Conservation (phyloP, 306 rosid species). For the Mucuna pruriens region DNA sequence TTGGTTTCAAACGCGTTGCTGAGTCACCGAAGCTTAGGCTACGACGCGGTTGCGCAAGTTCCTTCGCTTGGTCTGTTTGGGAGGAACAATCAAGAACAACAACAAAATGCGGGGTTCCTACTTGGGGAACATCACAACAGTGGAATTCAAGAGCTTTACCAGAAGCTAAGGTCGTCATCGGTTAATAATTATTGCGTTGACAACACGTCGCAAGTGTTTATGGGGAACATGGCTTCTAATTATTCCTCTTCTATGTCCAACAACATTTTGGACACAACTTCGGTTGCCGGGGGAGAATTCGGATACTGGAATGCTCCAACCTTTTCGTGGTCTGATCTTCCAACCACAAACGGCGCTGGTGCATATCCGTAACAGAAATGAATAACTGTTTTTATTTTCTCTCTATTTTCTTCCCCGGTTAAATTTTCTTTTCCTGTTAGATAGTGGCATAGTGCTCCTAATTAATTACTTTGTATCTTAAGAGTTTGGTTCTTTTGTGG, state of each 20-base stretch:
- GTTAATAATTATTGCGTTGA: constrained; percentile 49
- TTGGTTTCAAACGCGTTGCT: constrained; percentile 33
- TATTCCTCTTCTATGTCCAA: constrained; percentile 52
- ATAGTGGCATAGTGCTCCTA: constrained; percentile 23
- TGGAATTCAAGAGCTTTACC: constrained; percentile 84
- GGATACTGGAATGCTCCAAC: constrained; percentile 88
- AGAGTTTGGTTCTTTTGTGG: constrained; percentile 47
- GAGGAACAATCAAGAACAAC: constrained; percentile 57
- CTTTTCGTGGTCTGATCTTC: constrained; percentile 80
- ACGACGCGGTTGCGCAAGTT: constrained; percentile 61
- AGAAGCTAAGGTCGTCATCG: constrained; percentile 67
- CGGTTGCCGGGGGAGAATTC: constrained; percentile 64
- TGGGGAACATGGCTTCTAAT: constrained; percentile 57
- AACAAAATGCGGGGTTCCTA: constrained; percentile 43
- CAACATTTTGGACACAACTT: constrained; percentile 62
- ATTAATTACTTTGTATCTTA: constrained; percentile 32
- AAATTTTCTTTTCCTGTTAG: constrained; percentile 23
- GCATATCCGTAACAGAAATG: constrained; percentile 66
- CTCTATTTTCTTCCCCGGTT: constrained; percentile 6
- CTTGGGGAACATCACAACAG: constrained; percentile 54
- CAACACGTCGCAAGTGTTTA: constrained; percentile 48
- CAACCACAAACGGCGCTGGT: constrained; percentile 68
- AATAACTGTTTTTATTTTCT: constrained; percentile 10
- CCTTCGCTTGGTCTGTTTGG: constrained; percentile 66
- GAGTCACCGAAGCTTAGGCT: constrained; percentile 51